phyloP scores from a whole-genome alignment of 495 filamentous ascomycete genomes.

The Filosporella fistucella region DNA sequence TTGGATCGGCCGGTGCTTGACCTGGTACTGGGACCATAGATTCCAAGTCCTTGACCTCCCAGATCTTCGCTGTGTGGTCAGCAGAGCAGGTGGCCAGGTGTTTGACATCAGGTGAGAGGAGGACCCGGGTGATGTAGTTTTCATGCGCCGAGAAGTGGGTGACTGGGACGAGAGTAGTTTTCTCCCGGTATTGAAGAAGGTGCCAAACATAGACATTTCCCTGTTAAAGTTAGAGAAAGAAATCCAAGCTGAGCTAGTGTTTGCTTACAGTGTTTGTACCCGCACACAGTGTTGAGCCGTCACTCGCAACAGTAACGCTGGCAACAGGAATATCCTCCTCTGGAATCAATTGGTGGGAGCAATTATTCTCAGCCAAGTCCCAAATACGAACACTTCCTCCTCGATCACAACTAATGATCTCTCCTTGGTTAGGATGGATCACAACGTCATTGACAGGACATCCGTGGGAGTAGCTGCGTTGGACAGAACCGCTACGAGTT shows the following conservation, averaged over 20 bases:
- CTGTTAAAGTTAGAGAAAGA: slow-evolving; percentile 36
- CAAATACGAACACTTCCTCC: slow-evolving; percentile 91
- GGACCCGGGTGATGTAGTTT: slow-evolving; percentile 90
- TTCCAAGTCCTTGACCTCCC: slow-evolving; percentile 69
- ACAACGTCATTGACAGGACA: slow-evolving; percentile 91
- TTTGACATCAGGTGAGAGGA: slow-evolving; percentile 95
- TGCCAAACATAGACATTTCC: slow-evolving; percentile 97
- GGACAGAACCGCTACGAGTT: slow-evolving; percentile 79
- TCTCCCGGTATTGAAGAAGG: slow-evolving; percentile 75
- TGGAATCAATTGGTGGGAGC: slow-evolving; percentile 92
- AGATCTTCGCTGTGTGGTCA: slow-evolving; percentile 97
- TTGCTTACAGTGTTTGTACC: slow-evolving; percentile 79
- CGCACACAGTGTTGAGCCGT: slow-evolving; percentile 90
- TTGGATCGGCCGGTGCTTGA: slow-evolving; percentile 4
- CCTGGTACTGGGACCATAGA: slow-evolving; percentile 19
- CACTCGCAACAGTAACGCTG: slow-evolving; percentile 92
- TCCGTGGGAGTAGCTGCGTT: slow-evolving; percentile 87
- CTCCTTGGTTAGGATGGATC: slow-evolving; percentile 97
- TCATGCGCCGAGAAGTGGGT: slow-evolving; percentile 91
- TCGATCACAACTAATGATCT: slow-evolving; percentile 93
- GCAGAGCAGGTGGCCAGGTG: slow-evolving; percentile 96
- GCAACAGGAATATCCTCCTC: slow-evolving; percentile 91
- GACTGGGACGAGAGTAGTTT: slow-evolving; percentile 84
- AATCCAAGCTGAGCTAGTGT: neutral
- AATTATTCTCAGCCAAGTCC: slow-evolving; percentile 96